phyloP scores from a whole-genome alignment of 495 filamentous ascomycete species.

The Alectoria sarmentosa region DNA sequence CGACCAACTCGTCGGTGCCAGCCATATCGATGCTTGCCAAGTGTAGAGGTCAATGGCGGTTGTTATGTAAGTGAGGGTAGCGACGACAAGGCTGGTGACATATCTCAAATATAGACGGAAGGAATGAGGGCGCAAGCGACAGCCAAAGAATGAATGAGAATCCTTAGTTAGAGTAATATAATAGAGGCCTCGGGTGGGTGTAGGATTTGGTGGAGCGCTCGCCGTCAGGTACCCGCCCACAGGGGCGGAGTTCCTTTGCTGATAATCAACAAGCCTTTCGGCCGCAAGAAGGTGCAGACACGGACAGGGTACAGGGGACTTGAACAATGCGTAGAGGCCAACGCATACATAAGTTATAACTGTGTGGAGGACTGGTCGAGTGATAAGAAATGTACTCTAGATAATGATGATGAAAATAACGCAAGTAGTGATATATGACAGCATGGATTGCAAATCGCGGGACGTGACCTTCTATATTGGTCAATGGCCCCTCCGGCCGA shows the following conservation, averaged over 20 bases:
- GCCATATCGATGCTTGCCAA: conserved; percentile 19
- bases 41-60: not conserved
- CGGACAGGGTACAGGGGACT: not conserved
- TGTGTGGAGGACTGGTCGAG: too few species aligned
- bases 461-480: not conserved
- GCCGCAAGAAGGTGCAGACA: not conserved
- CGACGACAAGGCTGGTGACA: conserved; percentile 6
- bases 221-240: conserved; percentile 11
- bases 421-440: not conserved
- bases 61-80: conserved; percentile 7
- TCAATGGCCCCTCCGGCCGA: not conserved
- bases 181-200: conserved; percentile 9
- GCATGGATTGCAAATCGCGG: not conserved
- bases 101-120: conserved; percentile 8
- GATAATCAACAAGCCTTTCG: not conserved
- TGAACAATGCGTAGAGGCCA: not conserved
- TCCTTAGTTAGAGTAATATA: not conserved
- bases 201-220: conserved; percentile 2
- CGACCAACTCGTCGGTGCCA: conserved; percentile 21
- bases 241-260: conserved; percentile 13
- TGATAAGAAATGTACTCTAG: not conserved
- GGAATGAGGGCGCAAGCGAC: conserved; percentile 12
- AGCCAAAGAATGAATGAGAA: conserved; percentile 3
- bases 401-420: not conserved
- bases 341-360: too few species aligned